Percentiles rank a stretch among this genome's conserved stretches.
Conservation (phyloP, 768 basidiomycete genomes). For the Suillus subalutaceus region DNA sequence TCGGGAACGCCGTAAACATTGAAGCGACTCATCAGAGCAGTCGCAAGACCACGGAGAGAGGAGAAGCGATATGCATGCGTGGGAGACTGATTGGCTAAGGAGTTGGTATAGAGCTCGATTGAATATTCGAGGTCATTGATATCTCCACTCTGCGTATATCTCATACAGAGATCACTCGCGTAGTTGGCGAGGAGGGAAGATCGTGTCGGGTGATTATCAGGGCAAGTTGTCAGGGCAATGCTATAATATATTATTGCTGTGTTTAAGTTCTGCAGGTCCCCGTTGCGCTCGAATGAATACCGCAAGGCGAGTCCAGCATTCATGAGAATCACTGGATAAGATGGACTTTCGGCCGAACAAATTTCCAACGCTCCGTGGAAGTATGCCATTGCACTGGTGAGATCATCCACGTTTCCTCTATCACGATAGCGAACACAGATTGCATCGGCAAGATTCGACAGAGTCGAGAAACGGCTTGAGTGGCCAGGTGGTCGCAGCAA, state of each 20-base stretch:
- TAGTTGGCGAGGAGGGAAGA: conserved; percentile 25
- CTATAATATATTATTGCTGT: conserved; percentile 23
- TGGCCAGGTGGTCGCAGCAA: conserved; percentile 26
- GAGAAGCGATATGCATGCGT: conserved; percentile 11
- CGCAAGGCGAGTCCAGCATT: conserved; percentile 15
- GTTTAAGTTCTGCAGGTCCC: conserved; percentile 20
- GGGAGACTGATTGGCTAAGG: conserved; percentile 18
- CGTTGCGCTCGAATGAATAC: conserved; percentile 17
- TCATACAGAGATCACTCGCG: conserved; percentile 21
- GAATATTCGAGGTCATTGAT: conserved; percentile 25
- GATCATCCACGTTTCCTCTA: conserved; percentile 24
- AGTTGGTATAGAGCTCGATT: conserved; percentile 23
- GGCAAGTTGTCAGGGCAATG: conserved; percentile 21
- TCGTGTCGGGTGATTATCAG: conserved; percentile 17
- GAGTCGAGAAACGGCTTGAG: conserved; percentile 12
- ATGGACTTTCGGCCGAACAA: conserved; percentile 18
- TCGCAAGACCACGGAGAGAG: conserved; percentile 21
- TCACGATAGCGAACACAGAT: conserved; percentile 26
- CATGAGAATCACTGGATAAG: conserved; percentile 16
- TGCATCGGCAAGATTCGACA: conserved; percentile 26
- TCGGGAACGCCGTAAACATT: conserved; percentile 10
- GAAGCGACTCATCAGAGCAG: conserved; percentile 14
- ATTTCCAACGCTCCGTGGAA: conserved; percentile 21
- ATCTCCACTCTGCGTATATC: conserved; percentile 18
- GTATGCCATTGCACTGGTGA: conserved; percentile 22